Conservation (phyloP, 441 rosid species). For the Pelargonium hybrid region DNA sequence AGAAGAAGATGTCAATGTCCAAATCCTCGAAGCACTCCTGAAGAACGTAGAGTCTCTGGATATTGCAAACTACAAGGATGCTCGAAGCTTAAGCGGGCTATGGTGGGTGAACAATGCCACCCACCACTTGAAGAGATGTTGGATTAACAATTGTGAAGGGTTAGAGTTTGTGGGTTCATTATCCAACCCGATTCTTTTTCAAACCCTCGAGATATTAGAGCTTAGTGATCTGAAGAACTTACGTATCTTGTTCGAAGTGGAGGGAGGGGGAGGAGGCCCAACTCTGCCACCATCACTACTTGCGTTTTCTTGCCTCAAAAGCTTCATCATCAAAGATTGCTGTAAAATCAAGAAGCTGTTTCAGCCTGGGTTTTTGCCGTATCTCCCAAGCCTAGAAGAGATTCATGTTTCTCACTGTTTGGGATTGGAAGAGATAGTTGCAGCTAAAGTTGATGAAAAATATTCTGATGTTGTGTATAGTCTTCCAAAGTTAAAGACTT, state of each 20-base stretch:
- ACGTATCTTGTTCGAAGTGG: neutral
- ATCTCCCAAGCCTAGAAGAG: conserved; percentile 17
- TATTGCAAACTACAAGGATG: too few species aligned
- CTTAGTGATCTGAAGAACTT: neutral
- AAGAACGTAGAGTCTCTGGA: too few species aligned
- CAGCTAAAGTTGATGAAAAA: neutral
- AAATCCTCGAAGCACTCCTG: too few species aligned
- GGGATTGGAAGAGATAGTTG: conserved; percentile 21
- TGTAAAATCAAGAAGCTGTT: neutral
- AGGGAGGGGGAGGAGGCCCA: neutral
- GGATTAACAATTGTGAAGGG: too few species aligned
- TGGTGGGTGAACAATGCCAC: too few species aligned
- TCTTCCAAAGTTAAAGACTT: conserved; percentile 8
- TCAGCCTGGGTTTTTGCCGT: neutral
- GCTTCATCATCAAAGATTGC: neutral
- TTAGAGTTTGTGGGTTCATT: too few species aligned
- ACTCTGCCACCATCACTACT: neutral
- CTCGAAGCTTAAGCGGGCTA: too few species aligned
- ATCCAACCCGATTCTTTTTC: too few species aligned
- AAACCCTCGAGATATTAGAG: neutral
- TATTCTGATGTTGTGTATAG: neutral
- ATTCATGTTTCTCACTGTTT: neutral
- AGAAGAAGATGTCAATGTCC: too few species aligned
- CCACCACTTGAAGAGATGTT: too few species aligned
- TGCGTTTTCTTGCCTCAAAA: neutral